Evolutionary conservation across 2,329 filamentous ascomycete species (phyloP), one percentile per base, ranked within the genome.

Genomic region (Annulohypoxylon truncatum): DNA sequence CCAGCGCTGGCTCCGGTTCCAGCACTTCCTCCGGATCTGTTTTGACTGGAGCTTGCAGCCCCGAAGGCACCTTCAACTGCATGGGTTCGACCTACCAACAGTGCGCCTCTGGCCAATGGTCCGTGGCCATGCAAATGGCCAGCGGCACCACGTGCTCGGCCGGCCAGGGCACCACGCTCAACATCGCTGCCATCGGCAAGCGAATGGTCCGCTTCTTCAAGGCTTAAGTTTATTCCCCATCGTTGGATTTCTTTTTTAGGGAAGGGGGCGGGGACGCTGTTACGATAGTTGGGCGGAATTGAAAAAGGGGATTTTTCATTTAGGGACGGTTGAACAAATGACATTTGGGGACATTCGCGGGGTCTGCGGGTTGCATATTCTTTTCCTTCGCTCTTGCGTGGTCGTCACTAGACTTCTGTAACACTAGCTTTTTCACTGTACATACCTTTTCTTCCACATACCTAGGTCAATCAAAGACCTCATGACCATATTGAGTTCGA

Each of bases 1-100:
- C 72, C 42, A 67, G 71, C 50, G 55, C 71, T 13, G 60, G 72
- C 20, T 55, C 74, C 50, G 64, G 68, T 52, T 66, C 72, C 61
- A 38, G 67, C 40, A 73, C 73, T n/a, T 46, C 42, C 1, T 56
- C 73, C 2, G 52, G 61, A 28, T 66, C 65, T 64, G 75, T 70
- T 0, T 66, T 80, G 22, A 71, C 82, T 1, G 77, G 81, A 15
- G 77, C 82, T 0, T 88, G 85, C 75, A 71, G 79, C 6, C 48
- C 68, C 0, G 84, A 87, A 47, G 86, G 85, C 1, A 73, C 75
- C 9, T 88, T 83, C 82, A 87, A 87, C 79, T 88, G 86, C 68
- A 77, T 87, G 5, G 77, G 84, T 12, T 77, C 73, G 1, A 80
- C 81, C 0, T 88, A 82, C 81, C 85, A 88, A 75, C 84, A 84